Percentiles rank a stretch among this genome's conserved stretches.
Evolutionary conservation across 768 basidiomycete species (phyloP).

Genomic region (Kwoniella dejecticola): DNA sequence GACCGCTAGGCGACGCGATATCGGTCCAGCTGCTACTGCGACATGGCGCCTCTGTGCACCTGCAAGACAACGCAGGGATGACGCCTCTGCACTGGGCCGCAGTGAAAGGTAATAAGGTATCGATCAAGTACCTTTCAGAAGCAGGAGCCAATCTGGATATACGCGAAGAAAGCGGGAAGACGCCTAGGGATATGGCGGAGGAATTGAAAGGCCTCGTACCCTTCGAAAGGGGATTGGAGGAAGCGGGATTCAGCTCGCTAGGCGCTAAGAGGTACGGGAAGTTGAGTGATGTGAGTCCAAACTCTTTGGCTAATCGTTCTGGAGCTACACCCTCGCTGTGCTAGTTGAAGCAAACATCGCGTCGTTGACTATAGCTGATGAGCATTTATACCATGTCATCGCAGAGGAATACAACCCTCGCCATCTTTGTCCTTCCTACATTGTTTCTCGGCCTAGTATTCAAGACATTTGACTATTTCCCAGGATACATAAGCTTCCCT

Average conservation of each 20-base stretch:
- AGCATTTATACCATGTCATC: not conserved
- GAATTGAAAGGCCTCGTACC: conserved; percentile 89
- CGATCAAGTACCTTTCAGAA: conserved; percentile 80
- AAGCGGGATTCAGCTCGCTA: conserved; percentile 64
- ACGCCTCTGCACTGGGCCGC: conserved; percentile 96
- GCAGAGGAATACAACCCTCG: conserved; percentile 77
- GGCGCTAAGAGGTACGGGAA: conserved; percentile 72
- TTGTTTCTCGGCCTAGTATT: conserved; percentile 81
- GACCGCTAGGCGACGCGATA: conserved; percentile 70
- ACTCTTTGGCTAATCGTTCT: not conserved
- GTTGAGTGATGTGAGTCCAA: conserved; percentile 67
- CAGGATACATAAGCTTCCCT: conserved; percentile 85
- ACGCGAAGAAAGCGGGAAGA: conserved; percentile 81
- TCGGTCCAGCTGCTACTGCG: conserved; percentile 86
- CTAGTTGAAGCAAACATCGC: not conserved
- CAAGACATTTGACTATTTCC: conserved; percentile 75
- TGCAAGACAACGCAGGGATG: conserved; percentile 78
- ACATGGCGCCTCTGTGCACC: conserved; percentile 77
- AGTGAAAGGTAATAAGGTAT: conserved; percentile 85
- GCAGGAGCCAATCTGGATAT: conserved; percentile 79
- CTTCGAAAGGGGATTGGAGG: conserved; percentile 84
- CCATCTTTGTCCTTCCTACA: conserved; percentile 75
- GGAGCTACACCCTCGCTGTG: too few relatives aligned
- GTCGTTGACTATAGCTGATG: not conserved
- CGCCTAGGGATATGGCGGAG: conserved; percentile 89